These are phyloP conservation scores for Erythrophleum fordii DNA, from an alignment of 306 rosid species.

Conservation along the genomic window DNA sequence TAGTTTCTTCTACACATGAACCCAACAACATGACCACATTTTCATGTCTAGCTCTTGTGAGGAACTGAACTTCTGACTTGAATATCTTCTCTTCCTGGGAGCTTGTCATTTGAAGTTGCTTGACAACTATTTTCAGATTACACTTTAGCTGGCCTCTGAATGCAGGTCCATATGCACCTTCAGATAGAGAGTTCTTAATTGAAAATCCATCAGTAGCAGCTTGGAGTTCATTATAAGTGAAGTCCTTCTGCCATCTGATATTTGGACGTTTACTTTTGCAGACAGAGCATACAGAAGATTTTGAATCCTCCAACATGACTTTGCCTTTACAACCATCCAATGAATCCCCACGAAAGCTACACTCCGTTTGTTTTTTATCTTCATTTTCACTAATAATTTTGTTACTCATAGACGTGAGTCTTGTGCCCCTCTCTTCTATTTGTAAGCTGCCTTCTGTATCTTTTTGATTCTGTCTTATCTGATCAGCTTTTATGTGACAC, in stretches of 20 bases:
- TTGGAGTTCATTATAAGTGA: conserved; percentile 60
- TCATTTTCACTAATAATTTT: not conserved
- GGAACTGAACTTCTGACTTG: conserved; percentile 61
- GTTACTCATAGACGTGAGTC: not conserved
- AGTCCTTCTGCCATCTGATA: conserved; percentile 51
- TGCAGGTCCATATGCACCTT: conserved; percentile 60
- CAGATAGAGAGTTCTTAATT: conserved; percentile 53
- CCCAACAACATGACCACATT: conserved; percentile 78
- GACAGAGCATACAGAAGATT: conserved; percentile 49
- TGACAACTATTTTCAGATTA: conserved; percentile 63
- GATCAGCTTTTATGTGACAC: conserved; percentile 8
- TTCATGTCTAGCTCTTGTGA: conserved; percentile 66
- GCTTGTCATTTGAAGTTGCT: conserved; percentile 61
- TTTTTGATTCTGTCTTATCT: conserved; percentile 29
- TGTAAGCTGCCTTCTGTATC: conserved; percentile 14
- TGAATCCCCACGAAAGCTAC: conserved; percentile 28
- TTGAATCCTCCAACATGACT: conserved; percentile 33
- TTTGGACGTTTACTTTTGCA: conserved; percentile 59
- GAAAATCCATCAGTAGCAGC: conserved; percentile 74
- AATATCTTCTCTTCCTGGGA: conserved; percentile 60
- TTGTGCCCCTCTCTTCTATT: conserved; percentile 11
- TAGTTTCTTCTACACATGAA: conserved; percentile 58
- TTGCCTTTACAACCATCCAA: conserved; percentile 11
- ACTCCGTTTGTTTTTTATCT: conserved; percentile 13
- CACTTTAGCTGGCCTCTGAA: conserved; percentile 59